Conservation (phyloP, 768 basidiomycete genomes). For the Phanerochaete sordida region DNA sequence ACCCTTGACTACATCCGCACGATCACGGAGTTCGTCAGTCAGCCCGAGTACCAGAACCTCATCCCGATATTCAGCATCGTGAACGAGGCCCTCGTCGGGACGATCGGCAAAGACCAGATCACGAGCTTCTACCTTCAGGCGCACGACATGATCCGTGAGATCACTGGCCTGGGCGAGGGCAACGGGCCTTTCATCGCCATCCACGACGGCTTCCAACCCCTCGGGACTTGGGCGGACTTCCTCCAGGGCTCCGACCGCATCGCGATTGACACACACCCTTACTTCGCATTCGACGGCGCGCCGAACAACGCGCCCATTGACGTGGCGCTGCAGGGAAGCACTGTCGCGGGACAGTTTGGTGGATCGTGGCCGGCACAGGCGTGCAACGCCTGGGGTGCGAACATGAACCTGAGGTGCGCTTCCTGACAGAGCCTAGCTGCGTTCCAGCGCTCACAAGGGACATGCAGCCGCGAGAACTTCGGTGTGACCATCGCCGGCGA, state of each 20-base stretch:
- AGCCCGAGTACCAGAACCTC: slow-evolving; percentile 62
- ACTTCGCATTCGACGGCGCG: slow-evolving; percentile 36
- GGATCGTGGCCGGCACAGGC: slow-evolving; percentile 33
- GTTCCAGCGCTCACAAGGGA: background rate
- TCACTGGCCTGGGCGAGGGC: slow-evolving; percentile 74
- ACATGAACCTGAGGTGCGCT: slow-evolving; percentile 40
- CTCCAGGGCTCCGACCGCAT: slow-evolving; percentile 37
- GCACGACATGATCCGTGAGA: slow-evolving; percentile 61
- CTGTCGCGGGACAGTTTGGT: slow-evolving; percentile 16
- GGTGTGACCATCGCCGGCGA: slow-evolving; percentile 75
- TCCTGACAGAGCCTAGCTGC: no score
- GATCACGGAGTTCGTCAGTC: slow-evolving; percentile 76
- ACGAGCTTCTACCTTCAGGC: slow-evolving; percentile 57
- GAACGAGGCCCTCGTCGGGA: slow-evolving; percentile 53
- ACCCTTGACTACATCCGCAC: slow-evolving; percentile 73
- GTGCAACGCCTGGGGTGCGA: slow-evolving; percentile 42
- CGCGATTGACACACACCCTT: slow-evolving; percentile 42
- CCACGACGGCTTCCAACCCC: slow-evolving; percentile 52
- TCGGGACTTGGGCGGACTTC: slow-evolving; percentile 37
- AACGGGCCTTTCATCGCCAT: slow-evolving; percentile 50
- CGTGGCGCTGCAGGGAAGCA: slow-evolving; percentile 34
- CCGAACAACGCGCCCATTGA: slow-evolving; percentile 35
- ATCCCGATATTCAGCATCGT: slow-evolving; percentile 59
- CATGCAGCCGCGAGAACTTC: slow-evolving; percentile 42
- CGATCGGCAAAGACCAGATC: slow-evolving; percentile 52